These are phyloP conservation scores for Peltaster fructicola DNA, from an alignment of 2,329 filamentous ascomycete species.

Conservation along the genomic window DNA sequence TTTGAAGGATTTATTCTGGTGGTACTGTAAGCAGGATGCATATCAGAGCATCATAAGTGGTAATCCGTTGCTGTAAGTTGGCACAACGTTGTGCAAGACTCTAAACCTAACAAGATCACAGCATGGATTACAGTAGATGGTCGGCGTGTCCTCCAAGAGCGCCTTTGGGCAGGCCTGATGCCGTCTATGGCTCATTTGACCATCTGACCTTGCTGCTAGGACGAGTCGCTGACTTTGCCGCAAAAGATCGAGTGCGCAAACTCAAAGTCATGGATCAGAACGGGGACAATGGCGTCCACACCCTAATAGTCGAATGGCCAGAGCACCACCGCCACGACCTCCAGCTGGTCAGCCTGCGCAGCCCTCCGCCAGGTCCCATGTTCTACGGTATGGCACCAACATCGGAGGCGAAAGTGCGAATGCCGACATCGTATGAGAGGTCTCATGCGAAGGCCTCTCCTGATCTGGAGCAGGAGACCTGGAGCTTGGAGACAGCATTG, in stretches of 20 bases:
- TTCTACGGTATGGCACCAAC: conserved; percentile 36
- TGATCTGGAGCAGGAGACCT: conserved; percentile 3
- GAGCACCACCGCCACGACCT: conserved; percentile 19
- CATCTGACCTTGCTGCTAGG: conserved; percentile 70
- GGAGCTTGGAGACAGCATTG: conserved; percentile 41
- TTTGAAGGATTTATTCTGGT: conserved; percentile 81
- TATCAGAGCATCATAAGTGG: conserved; percentile 83
- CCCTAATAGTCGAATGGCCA: conserved; percentile 28
- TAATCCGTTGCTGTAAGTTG: conserved; percentile 62
- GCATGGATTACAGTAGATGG: conserved; percentile 66
- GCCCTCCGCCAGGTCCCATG: conserved; percentile 19
- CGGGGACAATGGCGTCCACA: conserved; percentile 39
- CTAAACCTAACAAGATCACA: conserved; percentile 19
- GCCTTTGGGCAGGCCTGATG: conserved; percentile 57
- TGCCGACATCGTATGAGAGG: conserved; percentile 24
- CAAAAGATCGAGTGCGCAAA: conserved; percentile 64
- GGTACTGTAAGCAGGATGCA: conserved; percentile 86
- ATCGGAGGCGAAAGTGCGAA: conserved; percentile 20
- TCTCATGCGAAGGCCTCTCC: conserved; percentile 7
- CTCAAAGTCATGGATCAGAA: conserved; percentile 44
- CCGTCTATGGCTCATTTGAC: conserved; percentile 76
- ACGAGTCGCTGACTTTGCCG: conserved; percentile 60
- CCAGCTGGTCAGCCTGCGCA: conserved; percentile 7
- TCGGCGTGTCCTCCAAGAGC: conserved; percentile 76
- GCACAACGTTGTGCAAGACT: conserved; percentile 11